Percentiles rank a stretch among this genome's conserved stretches.
phyloP scores from a whole-genome alignment of 257 asterid genomes.

The Datura wrightii region DNA sequence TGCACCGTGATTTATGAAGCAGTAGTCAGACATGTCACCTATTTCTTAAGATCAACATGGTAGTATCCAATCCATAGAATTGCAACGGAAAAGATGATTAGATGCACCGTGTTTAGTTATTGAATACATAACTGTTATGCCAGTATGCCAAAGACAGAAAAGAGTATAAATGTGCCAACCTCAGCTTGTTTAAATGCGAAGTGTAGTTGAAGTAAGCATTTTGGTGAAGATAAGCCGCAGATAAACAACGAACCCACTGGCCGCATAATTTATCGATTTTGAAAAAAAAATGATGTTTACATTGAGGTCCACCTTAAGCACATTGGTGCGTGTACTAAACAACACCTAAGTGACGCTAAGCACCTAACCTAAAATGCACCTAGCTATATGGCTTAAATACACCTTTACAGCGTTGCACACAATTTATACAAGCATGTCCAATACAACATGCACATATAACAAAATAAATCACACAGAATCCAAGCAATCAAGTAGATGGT shows the following conservation, averaged over 20 bases:
- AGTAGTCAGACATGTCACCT: slow-evolving; percentile 32
- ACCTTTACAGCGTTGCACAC: slow-evolving; percentile 7
- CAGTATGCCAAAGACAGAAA: slow-evolving; percentile 1
- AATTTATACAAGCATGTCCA: slow-evolving; percentile 1
- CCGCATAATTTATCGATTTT: not conserved
- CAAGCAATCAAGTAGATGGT: slow-evolving; percentile 34
- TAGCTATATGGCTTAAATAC: not conserved
- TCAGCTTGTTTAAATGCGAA: not conserved
- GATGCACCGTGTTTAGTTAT: not conserved
- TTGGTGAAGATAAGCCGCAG: not conserved
- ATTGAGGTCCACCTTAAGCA: not conserved
- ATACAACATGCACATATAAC: not conserved
- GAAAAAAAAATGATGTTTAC: not conserved
- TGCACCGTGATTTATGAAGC: slow-evolving; percentile 47
- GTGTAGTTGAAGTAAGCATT: not conserved
- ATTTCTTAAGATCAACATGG: not conserved
- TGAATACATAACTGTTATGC: not conserved
- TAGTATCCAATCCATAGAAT: not conserved
- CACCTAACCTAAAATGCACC: not conserved
- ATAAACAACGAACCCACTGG: not conserved
- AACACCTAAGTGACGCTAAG: not conserved
- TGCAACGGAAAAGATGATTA: not conserved
- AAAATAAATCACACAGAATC: not conserved
- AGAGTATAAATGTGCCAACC: not conserved
- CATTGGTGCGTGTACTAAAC: not conserved